Base-by-base conservation (phyloP, 257 asterid species). In the Solanum raphanifolium region DNA sequence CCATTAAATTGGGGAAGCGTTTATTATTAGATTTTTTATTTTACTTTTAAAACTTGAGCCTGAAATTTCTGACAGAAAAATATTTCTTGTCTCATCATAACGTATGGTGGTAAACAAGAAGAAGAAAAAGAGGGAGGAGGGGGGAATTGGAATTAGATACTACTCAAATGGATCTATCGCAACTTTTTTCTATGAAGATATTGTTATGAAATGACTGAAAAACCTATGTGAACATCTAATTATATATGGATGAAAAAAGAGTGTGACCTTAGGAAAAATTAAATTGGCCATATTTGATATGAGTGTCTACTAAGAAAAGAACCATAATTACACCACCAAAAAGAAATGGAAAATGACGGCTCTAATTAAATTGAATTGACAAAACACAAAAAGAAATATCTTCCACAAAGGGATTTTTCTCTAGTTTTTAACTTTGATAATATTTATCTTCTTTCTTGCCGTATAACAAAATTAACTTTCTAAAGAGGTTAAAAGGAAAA, bases 311-410 rank as follows among this genome's bases (percentile, higher is more conserved):
- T 75, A 75, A 6, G 55, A 13, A 38, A 76, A 38, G 60, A 76
- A 76, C 23, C 35, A 39, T 38, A 43, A 13, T 39, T n/a, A 76
- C 83, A 76, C 83, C 12, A n/a, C 35, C 83, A 9, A 39, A 79
- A 79, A 79, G 84, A 79, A 79, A 79, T 25, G 84, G 84, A 79
- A 79, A 79, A 79, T 25, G 84, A 79, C 65, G 18, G 35, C 84
- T 25, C 10, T 41, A 41, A 43, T 6, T 18, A 55, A 79, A 23
- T 60, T 29, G 62, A 52, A 52, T 52, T 25, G 84, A 79, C 29
- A 41, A 73, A n/a, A 73, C 82, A 73, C 65, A 38, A 35, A 9
- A 34, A 73, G 9, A 73, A 73, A 20, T 34, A 41, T 25, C 65
- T 78, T 25, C 13, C 7, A 43, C 35, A 13, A 27, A 25, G 9